Evolutionary conservation across 148 eudicot species (phyloP), one percentile per base, ranked within the genome.

Genomic region (Cornus florida): DNA sequence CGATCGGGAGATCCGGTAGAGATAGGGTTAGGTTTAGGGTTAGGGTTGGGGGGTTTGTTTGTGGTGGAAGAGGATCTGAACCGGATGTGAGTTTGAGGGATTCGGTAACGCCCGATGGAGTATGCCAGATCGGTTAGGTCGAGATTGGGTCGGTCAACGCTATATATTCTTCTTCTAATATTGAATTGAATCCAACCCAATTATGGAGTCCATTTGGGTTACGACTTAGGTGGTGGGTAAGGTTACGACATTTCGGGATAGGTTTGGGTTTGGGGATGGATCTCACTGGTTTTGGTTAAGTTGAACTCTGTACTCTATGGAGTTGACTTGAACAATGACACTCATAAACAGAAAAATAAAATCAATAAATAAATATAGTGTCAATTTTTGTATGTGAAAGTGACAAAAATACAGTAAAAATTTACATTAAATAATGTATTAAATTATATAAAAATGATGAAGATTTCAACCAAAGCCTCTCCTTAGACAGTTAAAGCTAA

Each of bases 1-100:
- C 81, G 82, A 70, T 60, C 70, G 81, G 79, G 78, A 50, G 83
- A 81, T 75, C 83, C 83, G 83, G 53, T 39, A 75, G 74, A 39
- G 17, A 57, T 7, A 72, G 65, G 33, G 48, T 70, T 48, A 43
- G 77, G 68, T 17, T 77, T 57, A 78, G 72, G 76, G 69, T 77
- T 70, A 41, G 73, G 73, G 73, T 41, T 70, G 41, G 24, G 72
- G 79, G 72, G 79, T 74, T 59, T 81, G 59, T 14, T 24, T 4
- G 43, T 35, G 20, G 50, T 39, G 67, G 74, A 46, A 38, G 13
- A 50, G 53, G 71, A 72, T 67, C 70, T 39, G 84, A 71, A 70
- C 41, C 84, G 79, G 79, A 71, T 69, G 43, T 16, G 66, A 59
- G 28, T 7, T 33, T 59, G 17, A 53, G 74, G 23, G 9, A 72